These are phyloP conservation scores for Exophiala spinifera DNA, from an alignment of 2,329 filamentous ascomycete species.

Conservation along the genomic window DNA sequence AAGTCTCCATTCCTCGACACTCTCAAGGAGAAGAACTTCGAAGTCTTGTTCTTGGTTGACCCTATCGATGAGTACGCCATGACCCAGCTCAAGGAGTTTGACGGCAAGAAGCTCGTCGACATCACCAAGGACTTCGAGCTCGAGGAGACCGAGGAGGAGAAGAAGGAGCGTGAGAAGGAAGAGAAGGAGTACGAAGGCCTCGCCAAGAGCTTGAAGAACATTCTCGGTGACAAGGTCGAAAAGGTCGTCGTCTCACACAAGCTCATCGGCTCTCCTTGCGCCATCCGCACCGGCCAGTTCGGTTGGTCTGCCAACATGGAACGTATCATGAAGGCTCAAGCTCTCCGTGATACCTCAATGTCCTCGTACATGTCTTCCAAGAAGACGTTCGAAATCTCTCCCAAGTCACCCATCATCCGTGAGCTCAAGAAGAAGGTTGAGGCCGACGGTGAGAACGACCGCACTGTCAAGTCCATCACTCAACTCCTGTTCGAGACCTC, in stretches of 20 bases:
- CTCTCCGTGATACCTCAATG: conserved; percentile 99
- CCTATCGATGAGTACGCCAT: conserved; percentile 99
- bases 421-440: conserved; percentile 99
- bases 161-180: conserved; percentile 88
- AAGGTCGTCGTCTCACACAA: conserved; percentile 99
- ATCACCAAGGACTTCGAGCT: conserved; percentile 99
- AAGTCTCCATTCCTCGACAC: conserved; percentile 99
- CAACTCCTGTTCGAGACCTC: conserved; percentile 99
- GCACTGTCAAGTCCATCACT: conserved; percentile 98
- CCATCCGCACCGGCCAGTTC: conserved; percentile 99
- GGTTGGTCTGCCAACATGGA: conserved; percentile 99
- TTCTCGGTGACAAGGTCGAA: conserved; percentile 98
- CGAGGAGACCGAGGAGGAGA: conserved; percentile 99
- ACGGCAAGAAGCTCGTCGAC: conserved; percentile 99
- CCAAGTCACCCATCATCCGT: conserved; percentile 94
- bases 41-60: conserved; percentile 98
- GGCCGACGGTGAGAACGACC: conserved; percentile 94
- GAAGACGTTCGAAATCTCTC: conserved; percentile 99
- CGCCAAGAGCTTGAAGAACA: conserved; percentile 97
- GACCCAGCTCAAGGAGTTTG: conserved; percentile 99
- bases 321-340: conserved; percentile 99
- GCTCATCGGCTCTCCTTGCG: conserved; percentile 88
- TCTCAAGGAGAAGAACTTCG: conserved; percentile 98
- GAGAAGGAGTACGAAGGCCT: conserved; percentile 97
- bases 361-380: conserved; percentile 99